Percentiles rank a stretch among this genome's conserved stretches.
phyloP scores from a whole-genome alignment of 345 rosid genomes.

The Lepidium sativum region DNA sequence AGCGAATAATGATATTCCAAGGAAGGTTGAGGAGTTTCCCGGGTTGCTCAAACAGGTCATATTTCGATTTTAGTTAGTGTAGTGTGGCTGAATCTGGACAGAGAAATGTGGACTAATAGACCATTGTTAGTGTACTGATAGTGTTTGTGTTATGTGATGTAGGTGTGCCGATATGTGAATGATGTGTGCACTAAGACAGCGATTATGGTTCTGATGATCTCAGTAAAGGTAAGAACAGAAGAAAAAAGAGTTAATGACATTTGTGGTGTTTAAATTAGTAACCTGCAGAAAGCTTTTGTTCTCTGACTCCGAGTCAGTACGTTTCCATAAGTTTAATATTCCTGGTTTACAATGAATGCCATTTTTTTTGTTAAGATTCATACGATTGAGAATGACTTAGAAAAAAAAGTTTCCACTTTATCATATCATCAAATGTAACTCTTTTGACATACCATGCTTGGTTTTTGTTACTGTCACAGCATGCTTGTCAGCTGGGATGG shows the following conservation, averaged over 20 bases:
- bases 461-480: conserved; percentile 31
- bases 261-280: neutral
- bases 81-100: neutral
- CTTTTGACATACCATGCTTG: neutral
- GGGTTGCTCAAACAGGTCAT: conserved; percentile 51
- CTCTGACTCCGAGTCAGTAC: neutral
- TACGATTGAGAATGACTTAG: neutral
- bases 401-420: neutral
- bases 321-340: too few relatives aligned
- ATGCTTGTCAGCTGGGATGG: conserved; percentile 80
- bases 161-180: conserved; percentile 54
- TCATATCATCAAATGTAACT: neutral
- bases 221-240: conserved; percentile 58
- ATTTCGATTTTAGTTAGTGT: neutral
- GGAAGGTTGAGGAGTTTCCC: conserved; percentile 45
- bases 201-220: conserved; percentile 82
- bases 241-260: neutral
- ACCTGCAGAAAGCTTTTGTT: neutral
- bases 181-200: conserved; percentile 46
- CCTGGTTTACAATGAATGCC: neutral
- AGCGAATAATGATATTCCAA: conserved; percentile 66
- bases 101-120: neutral
- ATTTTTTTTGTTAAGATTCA: neutral
- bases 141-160: conserved; percentile 18
- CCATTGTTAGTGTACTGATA: neutral